Percentiles rank a stretch among this genome's conserved stretches.
Evolutionary conservation across 2,329 filamentous ascomycete species (phyloP).

Genomic region (Reticulascus tulasneorum): DNA sequence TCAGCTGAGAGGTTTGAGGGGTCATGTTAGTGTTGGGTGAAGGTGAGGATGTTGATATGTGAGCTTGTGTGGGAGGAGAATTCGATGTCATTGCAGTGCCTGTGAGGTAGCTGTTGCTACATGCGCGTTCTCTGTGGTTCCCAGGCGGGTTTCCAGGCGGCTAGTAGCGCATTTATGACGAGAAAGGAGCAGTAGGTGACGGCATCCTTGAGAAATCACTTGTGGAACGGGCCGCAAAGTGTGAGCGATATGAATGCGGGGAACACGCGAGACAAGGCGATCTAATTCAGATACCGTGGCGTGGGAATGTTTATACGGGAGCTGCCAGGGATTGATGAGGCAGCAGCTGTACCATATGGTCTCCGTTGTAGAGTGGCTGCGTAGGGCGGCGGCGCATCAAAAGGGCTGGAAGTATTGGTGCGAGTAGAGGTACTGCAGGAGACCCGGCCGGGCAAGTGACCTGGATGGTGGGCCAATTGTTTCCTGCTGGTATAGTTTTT

Average conservation of each 20-base stretch:
- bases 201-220: constrained; percentile 16
- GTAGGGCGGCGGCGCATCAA: constrained; percentile 8
- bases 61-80: constrained; percentile 22
- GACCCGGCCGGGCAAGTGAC: constrained; percentile 7
- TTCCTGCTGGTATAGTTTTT: constrained; percentile 8
- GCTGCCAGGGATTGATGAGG: constrained; percentile 8
- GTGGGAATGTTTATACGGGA: constrained; percentile 7
- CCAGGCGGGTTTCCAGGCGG: constrained; percentile 9
- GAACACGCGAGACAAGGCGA: constrained; percentile 11
- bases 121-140: constrained; percentile 6
- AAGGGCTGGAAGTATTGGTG: constrained; percentile 8
- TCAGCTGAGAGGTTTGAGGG: constrained; percentile 33
- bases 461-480: constrained; percentile 11
- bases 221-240: constrained; percentile 16
- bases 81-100: constrained; percentile 26
- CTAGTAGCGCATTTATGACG: constrained; percentile 14
- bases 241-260: constrained; percentile 12
- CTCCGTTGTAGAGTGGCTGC: constrained; percentile 6
- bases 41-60: constrained; percentile 23
- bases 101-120: constrained; percentile 7
- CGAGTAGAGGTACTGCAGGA: constrained; percentile 10
- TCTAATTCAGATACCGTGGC: constrained; percentile 9
- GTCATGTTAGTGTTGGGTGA: constrained; percentile 36
- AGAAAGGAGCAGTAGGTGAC: constrained; percentile 13
- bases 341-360: constrained; percentile 10